Evolutionary conservation across 148 eudicot genomes (phyloP).

Genomic region (Fagopyrum homotropicum): DNA sequence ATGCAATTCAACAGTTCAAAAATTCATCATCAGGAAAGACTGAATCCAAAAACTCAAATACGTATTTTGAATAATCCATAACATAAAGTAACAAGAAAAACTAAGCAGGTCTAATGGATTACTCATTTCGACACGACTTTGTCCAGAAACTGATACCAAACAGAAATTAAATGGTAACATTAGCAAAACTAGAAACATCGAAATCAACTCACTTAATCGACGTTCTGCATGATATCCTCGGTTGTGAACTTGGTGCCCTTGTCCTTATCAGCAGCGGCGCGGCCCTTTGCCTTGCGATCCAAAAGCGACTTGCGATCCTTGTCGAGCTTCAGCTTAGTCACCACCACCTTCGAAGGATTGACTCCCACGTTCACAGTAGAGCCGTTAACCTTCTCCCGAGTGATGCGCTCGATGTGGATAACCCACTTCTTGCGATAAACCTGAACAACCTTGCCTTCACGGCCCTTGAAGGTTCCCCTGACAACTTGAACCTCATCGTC

Average conservation of each 20-base stretch:
- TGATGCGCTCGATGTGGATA: slow-evolving; percentile 61
- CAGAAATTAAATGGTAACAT: neutral
- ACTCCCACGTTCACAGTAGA: slow-evolving; percentile 61
- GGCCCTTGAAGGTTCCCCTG: slow-evolving; percentile 64
- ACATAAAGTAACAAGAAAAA: neutral
- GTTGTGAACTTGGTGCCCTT: slow-evolving; percentile 62
- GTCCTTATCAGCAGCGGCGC: slow-evolving; percentile 60
- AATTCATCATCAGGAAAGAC: neutral
- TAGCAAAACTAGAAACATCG: neutral
- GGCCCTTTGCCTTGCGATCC: slow-evolving; percentile 63
- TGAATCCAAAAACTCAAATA: neutral
- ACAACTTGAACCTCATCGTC: slow-evolving; percentile 77
- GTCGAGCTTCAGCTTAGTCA: slow-evolving; percentile 56
- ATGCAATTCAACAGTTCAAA: too few relatives aligned
- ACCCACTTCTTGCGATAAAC: slow-evolving; percentile 74
- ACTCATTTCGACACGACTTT: neutral
- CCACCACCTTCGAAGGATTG: slow-evolving; percentile 48
- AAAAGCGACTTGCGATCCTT: slow-evolving; percentile 58
- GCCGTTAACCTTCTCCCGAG: slow-evolving; percentile 73
- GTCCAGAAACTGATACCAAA: neutral
- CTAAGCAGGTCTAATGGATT: slow-evolving; percentile 2
- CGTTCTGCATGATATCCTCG: slow-evolving; percentile 22
- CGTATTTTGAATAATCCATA: neutral
- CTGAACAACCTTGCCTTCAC: slow-evolving; percentile 65
- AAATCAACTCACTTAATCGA: slow-evolving; percentile 10